A percentile compares a stretch with the other conserved stretches of the same genome.
Conservation (phyloP, 768 basidiomycete species). For the Lactarius trivialis region DNA sequence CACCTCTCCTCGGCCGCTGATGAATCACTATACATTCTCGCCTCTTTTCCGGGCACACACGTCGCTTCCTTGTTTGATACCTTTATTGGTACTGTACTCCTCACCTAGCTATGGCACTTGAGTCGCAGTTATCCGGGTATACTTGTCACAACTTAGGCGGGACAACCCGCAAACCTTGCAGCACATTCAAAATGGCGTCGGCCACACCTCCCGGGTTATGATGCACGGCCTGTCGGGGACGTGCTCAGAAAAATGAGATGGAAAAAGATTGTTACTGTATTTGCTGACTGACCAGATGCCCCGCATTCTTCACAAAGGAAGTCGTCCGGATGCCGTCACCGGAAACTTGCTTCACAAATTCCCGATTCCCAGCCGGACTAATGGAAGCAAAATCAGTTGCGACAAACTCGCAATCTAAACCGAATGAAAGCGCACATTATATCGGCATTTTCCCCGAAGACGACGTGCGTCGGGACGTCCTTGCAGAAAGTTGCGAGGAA, state of each 20-base stretch:
- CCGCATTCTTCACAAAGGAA: conserved; percentile 12
- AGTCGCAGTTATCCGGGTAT: neutral
- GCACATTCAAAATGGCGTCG: neutral
- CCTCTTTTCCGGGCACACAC: neutral
- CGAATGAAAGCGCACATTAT: conserved; percentile 5
- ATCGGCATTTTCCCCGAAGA: conserved; percentile 18
- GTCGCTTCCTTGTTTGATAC: neutral
- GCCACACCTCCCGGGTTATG: conserved; percentile 18
- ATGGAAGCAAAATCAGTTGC: neutral
- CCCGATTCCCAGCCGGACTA: conserved; percentile 13
- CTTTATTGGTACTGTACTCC: neutral
- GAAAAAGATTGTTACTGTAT: neutral
- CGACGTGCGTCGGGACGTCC: conserved; percentile 17
- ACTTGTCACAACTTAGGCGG: conserved; percentile 6
- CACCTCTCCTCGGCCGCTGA: neutral
- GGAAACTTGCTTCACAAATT: neutral
- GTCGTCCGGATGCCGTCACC: conserved; percentile 10
- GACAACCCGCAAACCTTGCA: neutral
- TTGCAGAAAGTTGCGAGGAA: conserved; percentile 19
- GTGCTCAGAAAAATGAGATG: neutral
- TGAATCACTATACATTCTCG: neutral
- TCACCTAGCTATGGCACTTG: neutral
- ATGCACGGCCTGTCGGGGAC: conserved; percentile 3
- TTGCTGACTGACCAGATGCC: conserved; percentile 18
- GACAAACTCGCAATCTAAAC: neutral